Conservation (phyloP, 352 stramenopile species). For the Globisporangium heterothallicum region DNA sequence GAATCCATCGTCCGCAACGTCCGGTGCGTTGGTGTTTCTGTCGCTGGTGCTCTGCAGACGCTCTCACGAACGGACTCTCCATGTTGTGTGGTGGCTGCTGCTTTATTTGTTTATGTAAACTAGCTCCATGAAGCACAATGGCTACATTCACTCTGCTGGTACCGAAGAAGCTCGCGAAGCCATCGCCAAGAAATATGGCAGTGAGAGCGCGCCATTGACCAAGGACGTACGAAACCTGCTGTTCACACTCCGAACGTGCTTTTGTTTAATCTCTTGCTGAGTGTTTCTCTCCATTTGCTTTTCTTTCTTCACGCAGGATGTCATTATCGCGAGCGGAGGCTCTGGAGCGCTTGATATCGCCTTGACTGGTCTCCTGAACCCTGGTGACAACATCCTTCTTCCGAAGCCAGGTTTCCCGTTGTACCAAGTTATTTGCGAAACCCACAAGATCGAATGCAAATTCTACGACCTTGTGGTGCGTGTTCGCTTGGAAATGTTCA, state of each 20-base stretch:
- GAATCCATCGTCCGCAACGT: conserved; percentile 66
- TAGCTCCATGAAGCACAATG: conserved; percentile 84
- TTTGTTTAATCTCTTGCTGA: too few species aligned
- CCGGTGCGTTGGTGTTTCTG: conserved; percentile 20
- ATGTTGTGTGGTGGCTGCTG: too few species aligned
- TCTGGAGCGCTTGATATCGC: conserved; percentile 93
- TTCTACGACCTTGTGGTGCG: conserved; percentile 86
- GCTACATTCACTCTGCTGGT: conserved; percentile 92
- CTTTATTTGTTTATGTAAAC: too few species aligned
- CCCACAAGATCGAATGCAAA: conserved; percentile 86
- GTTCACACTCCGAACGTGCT: background rate
- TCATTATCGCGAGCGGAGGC: conserved; percentile 92
- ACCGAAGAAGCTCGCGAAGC: conserved; percentile 76
- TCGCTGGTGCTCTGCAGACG: background rate
- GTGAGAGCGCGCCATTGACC: conserved; percentile 42
- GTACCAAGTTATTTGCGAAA: conserved; percentile 93
- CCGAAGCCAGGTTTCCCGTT: conserved; percentile 93
- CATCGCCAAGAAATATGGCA: conserved; percentile 85
- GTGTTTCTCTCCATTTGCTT: background rate
- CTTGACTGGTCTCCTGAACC: conserved; percentile 86
- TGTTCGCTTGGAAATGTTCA: too few species aligned
- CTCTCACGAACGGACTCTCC: too few species aligned
- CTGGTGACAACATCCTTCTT: conserved; percentile 90
- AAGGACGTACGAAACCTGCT: conserved; percentile 44
- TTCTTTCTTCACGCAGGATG: conserved; percentile 46